Conservation (phyloP, 2,329 filamentous ascomycete species). For the Thermochaetoides dissita region DNA sequence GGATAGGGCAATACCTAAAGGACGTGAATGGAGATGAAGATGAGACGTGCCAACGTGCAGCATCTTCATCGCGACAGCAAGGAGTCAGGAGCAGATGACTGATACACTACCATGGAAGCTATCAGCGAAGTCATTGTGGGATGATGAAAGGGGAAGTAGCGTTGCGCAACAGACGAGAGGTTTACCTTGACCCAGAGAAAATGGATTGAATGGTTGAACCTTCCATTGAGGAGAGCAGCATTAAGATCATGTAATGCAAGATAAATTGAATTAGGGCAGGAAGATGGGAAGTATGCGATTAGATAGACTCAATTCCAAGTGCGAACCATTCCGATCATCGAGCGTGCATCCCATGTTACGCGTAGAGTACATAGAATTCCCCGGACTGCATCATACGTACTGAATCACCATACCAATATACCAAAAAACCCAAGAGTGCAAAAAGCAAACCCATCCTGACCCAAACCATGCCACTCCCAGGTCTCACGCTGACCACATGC, state of each 20-base stretch:
- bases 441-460: conserved; percentile 10
- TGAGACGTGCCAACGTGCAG: too few species aligned
- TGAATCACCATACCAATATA: conserved; percentile 10
- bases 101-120: too few species aligned
- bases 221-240: too few species aligned
- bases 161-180: too few species aligned
- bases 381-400: conserved; percentile 8
- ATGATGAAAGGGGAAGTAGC: too few species aligned
- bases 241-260: too few species aligned
- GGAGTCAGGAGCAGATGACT: too few species aligned
- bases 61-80: too few species aligned
- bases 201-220: too few species aligned
- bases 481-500: conserved; percentile 9
- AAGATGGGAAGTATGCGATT: not conserved
- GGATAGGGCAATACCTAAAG: not conserved
- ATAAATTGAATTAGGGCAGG: not conserved
- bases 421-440: conserved; percentile 4
- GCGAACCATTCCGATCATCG: conserved; percentile 11
- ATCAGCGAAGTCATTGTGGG: too few species aligned
- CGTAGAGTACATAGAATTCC: conserved; percentile 16
- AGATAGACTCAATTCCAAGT: conserved; percentile 9
- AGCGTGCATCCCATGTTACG: conserved; percentile 11
- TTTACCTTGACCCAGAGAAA: too few species aligned
- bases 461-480: not conserved
- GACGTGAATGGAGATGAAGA: not conserved